phyloP scores from a whole-genome alignment of 2,329 filamentous ascomycete genomes.

The Aspergillus ibericus region DNA sequence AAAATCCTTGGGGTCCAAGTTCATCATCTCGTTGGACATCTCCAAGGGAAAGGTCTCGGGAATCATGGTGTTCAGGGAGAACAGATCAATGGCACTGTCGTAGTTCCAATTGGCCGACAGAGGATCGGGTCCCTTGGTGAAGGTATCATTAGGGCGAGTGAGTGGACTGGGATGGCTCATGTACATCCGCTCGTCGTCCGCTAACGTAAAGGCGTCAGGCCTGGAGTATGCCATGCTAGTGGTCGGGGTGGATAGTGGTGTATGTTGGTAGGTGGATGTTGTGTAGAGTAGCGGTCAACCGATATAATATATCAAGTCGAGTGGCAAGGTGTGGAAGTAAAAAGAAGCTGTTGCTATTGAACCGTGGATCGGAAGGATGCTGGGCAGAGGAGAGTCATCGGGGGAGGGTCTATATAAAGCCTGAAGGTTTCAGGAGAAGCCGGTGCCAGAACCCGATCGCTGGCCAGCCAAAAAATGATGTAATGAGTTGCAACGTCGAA shows the following conservation, averaged over 20 bases:
- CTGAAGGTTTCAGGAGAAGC: slow-evolving; percentile 6
- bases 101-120: slow-evolving; percentile 39
- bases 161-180: slow-evolving; percentile 14
- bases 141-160: slow-evolving; percentile 12
- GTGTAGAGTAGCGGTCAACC: neutral
- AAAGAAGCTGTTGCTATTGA: slow-evolving; percentile 10
- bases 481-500: slow-evolving; percentile 9
- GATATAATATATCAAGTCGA: neutral
- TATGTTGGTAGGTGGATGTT: neutral
- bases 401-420: slow-evolving; percentile 15
- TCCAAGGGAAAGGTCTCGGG: slow-evolving; percentile 33
- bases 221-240: slow-evolving; percentile 15
- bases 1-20: slow-evolving; percentile 31
- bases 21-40: slow-evolving; percentile 31
- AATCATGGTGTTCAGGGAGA: slow-evolving; percentile 32
- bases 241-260: neutral
- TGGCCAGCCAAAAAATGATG: slow-evolving; percentile 14
- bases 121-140: slow-evolving; percentile 30
- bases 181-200: slow-evolving; percentile 17
- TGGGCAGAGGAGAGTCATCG: slow-evolving; percentile 3
- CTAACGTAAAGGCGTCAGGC: slow-evolving; percentile 12
- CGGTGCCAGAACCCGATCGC: slow-evolving; percentile 3
- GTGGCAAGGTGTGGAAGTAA: neutral
- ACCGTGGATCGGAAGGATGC: slow-evolving; percentile 17
- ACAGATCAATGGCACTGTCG: slow-evolving; percentile 36